phyloP scores from a whole-genome alignment of 805 yeast genomes.

The Saccharomycopsis sp. region DNA sequence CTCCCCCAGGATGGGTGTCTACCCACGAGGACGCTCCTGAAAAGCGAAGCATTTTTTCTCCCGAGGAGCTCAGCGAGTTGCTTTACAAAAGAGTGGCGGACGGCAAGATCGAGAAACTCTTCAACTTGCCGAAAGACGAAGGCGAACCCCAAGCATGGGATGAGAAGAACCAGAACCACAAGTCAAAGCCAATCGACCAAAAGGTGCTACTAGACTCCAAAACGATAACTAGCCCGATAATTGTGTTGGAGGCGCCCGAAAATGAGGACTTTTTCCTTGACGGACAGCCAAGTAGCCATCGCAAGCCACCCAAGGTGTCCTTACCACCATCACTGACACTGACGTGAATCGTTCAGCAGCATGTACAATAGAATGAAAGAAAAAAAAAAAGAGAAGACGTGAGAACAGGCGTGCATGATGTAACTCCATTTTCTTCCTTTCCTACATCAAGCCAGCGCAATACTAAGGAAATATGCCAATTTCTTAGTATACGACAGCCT shows the following conservation, averaged over 20 bases:
- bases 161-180: neutral
- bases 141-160: neutral
- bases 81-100: constrained; percentile 17
- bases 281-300: neutral
- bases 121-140: neutral
- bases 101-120: constrained; percentile 10
- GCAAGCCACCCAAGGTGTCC: constrained; percentile 6
- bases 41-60: constrained; percentile 14
- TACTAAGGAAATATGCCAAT: too few relatives aligned
- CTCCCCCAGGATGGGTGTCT: constrained; percentile 21
- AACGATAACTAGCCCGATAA: constrained; percentile 17
- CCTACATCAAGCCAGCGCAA: too few relatives aligned
- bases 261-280: constrained; percentile 7
- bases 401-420: too few relatives aligned
- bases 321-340: too few relatives aligned
- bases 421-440: too few relatives aligned
- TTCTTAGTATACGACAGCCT: too few relatives aligned
- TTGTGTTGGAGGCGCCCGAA: constrained; percentile 19
- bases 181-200: constrained; percentile 7
- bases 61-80: constrained; percentile 18
- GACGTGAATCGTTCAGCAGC: too few relatives aligned
- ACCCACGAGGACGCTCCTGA: constrained; percentile 19
- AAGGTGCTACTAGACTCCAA: constrained; percentile 13
- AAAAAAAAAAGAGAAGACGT: too few relatives aligned
- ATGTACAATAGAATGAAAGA: too few relatives aligned